Conservation (phyloP, 169 alveolate species). For the Cryptosporidium canis region DNA sequence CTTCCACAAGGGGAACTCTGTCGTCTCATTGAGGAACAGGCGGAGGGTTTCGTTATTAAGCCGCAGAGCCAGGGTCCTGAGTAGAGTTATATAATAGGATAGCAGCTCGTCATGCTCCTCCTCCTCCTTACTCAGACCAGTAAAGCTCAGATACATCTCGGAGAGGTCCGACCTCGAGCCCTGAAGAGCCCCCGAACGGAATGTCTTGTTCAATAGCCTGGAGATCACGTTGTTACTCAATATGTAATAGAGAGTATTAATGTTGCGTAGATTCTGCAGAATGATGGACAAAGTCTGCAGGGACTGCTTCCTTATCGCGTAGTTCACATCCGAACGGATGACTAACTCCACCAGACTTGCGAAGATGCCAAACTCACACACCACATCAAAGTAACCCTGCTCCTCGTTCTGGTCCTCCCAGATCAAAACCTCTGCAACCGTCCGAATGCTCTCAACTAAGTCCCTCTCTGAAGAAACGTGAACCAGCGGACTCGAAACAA, state of each 20-base stretch:
- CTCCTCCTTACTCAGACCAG: neutral
- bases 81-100: slow-evolving; percentile 57
- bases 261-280: slow-evolving; percentile 15
- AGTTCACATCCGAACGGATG: neutral
- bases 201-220: slow-evolving; percentile 17
- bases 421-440: slow-evolving; percentile 38
- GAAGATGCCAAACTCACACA: slow-evolving; percentile 7
- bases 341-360: slow-evolving; percentile 4
- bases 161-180: neutral
- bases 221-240: slow-evolving; percentile 27
- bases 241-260: slow-evolving; percentile 21
- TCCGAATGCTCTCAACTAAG: slow-evolving; percentile 38
- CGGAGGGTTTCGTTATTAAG: slow-evolving; percentile 61
- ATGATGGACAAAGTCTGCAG: slow-evolving; percentile 50
- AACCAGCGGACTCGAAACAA: neutral
- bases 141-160: neutral
- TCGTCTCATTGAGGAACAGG: slow-evolving; percentile 2
- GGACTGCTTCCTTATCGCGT: slow-evolving; percentile 34
- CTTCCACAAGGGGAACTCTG: slow-evolving; percentile 55
- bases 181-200: neutral
- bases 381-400: slow-evolving; percentile 24
- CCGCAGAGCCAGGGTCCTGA: slow-evolving; percentile 70
- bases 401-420: slow-evolving; percentile 71
- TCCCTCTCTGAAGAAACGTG: neutral
- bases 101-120: slow-evolving; percentile 73